A percentile compares a stretch with the other conserved stretches of the same genome.
phyloP scores from a whole-genome alignment of 2,329 filamentous ascomycete genomes.

The Salinomyces thailandicus region DNA sequence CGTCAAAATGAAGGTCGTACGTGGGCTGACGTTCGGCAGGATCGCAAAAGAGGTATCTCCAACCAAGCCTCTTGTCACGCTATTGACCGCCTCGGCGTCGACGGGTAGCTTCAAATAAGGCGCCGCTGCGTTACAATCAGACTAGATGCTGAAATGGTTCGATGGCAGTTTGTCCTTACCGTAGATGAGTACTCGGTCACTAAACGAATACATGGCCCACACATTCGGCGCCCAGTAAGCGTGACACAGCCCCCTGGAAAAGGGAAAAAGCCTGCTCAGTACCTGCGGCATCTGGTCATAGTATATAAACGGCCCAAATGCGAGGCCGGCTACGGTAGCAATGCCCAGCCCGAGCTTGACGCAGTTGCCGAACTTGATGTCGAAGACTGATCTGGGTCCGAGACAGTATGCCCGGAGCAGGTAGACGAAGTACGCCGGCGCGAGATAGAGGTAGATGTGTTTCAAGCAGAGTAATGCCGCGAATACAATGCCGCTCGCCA shows the following conservation, averaged over 20 bases:
- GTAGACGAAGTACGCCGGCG: constrained; percentile 90
- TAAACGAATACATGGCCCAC: constrained; percentile 94
- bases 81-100: constrained; percentile 64
- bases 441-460: constrained; percentile 95
- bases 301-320: constrained; percentile 79
- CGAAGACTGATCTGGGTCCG: constrained; percentile 63
- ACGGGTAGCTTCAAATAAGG: constrained; percentile 67
- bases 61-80: constrained; percentile 84
- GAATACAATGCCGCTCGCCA: constrained; percentile 73
- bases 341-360: constrained; percentile 73
- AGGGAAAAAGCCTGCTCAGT: constrained; percentile 77
- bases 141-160: no score
- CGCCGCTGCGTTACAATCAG: constrained; percentile 50
- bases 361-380: constrained; percentile 66
- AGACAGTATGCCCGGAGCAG: constrained; percentile 84
- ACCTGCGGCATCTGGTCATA: constrained; percentile 79
- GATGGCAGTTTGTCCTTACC: no score
- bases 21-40: constrained; percentile 72
- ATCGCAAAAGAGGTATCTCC: constrained; percentile 92
- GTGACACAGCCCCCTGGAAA: constrained; percentile 86
- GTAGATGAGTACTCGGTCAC: constrained; percentile 71
- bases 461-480: constrained; percentile 84
- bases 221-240: constrained; percentile 98
- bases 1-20: constrained; percentile 71
- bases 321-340: constrained; percentile 58